Evolutionary conservation across 345 rosid species (phyloP), one percentile per base, ranked within the genome.

Genomic region (Corchorus capsularis): DNA sequence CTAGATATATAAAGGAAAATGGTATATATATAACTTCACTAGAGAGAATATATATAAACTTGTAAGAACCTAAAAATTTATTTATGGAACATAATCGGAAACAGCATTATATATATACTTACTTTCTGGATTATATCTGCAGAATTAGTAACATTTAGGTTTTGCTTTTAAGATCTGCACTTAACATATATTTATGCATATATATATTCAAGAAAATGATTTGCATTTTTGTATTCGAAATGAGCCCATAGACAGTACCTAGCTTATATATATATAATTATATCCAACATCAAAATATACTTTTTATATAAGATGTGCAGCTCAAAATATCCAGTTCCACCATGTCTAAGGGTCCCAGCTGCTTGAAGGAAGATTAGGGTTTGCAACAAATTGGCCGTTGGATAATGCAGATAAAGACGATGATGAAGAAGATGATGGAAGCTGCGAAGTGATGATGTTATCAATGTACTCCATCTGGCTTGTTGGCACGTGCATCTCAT

Each of bases 391-490:
- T 74, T 86, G 89, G 7, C 82, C 79, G 75, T 79, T 76, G 74
- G 90, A 80, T 50, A 81, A 77, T 72, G 89, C 79, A 39, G 90
- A 74, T 50, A 77, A 60, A 17, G 85, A 80, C 6, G 86, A 82
- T 8, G 91, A 83, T 0, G 84, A 75, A 2, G 90, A 82, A 45
- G 85, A 77, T 5, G 86, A 55, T 11, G 83, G 80, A 12, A 83
- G 57, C 1, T 82, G 83, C 74, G 90, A 86, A 75, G 87, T 80
- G 75, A 87, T 79, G 85, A 90, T 88, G 64, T 88, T 84, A 77
- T 92, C 90, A 64, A 87, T 83, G 81, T 82, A 87, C 43, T 86
- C 94, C 83, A 84, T 78, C 67, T 81, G 91, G 72, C 65, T 11
- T 39, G 50, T n/a, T 53, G 76, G 67, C 75, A 79, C 61, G 46